Evolutionary conservation across 805 yeast genomes (phyloP).

Genomic region (Nakazawaea ambrosiae): DNA sequence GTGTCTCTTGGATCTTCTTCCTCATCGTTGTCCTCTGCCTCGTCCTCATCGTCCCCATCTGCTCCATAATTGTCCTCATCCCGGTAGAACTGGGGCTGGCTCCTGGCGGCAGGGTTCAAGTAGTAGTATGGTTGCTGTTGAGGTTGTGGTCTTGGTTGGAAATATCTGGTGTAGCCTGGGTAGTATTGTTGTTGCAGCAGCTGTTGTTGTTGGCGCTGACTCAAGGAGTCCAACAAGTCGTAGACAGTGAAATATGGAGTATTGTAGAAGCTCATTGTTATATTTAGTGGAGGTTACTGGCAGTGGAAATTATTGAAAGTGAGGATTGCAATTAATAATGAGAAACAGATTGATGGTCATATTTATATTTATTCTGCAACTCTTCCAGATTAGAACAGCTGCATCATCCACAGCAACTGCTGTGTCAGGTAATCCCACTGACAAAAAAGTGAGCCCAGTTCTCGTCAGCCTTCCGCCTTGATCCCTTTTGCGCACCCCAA

Average conservation of each 20-base stretch:
- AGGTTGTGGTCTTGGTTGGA: neutral
- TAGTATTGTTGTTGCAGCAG: neutral
- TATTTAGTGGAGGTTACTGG: too few relatives aligned
- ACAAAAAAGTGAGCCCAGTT: too few relatives aligned
- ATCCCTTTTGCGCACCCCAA: too few relatives aligned
- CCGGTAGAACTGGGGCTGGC: neutral
- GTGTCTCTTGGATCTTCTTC: neutral
- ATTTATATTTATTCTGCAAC: too few relatives aligned
- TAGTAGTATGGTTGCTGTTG: slow-evolving; percentile 6
- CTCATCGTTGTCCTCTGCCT: slow-evolving; percentile 2
- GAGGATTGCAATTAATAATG: too few relatives aligned
- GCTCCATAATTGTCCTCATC: slow-evolving; percentile 1
- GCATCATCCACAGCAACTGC: too few relatives aligned
- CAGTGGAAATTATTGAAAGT: too few relatives aligned
- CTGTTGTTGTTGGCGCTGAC: slow-evolving; percentile 5
- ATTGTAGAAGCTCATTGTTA: slow-evolving; percentile 3
- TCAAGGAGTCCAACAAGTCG: slow-evolving; percentile 6
- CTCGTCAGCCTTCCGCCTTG: too few relatives aligned
- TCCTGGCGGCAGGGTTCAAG: neutral
- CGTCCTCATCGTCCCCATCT: slow-evolving; percentile 4
- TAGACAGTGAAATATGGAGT: slow-evolving; percentile 3
- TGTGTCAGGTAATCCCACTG: too few relatives aligned
- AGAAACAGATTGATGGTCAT: too few relatives aligned
- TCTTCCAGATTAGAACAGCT: too few relatives aligned
- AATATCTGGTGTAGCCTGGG: neutral